A percentile compares a stretch with the other conserved stretches of the same genome.
Evolutionary conservation across 306 rosid genomes (phyloP).

Genomic region (Astragalus membranaceus): DNA sequence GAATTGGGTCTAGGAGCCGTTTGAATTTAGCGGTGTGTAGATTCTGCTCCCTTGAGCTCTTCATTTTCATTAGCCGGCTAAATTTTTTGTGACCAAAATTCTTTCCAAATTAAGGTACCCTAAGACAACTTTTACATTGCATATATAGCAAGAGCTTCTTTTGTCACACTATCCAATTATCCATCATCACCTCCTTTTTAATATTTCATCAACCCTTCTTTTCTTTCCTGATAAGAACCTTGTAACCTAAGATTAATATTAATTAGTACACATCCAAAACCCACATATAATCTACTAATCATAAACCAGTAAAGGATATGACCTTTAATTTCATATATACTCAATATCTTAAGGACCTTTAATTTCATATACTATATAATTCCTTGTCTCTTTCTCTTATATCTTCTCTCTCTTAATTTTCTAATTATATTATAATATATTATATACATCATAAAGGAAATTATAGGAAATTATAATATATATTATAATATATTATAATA

Average conservation of each 20-base stretch:
- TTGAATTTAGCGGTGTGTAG: too few species aligned
- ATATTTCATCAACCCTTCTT: neutral
- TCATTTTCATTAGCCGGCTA: constrained; percentile 22
- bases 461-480: too few species aligned
- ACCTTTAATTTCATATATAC: too few species aligned
- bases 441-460: too few species aligned
- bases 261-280: neutral
- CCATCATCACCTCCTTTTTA: neutral
- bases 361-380: too few species aligned
- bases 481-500: too few species aligned
- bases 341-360: too few species aligned
- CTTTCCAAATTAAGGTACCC: neutral
- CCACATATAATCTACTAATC: neutral
- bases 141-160: neutral
- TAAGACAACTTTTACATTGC: neutral
- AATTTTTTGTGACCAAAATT: neutral
- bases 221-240: constrained; percentile 2
- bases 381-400: too few species aligned
- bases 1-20: constrained; percentile 17
- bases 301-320: too few species aligned
- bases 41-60: too few species aligned
- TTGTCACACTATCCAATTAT: constrained; percentile 9
- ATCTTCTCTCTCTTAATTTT: too few species aligned
- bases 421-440: too few species aligned
- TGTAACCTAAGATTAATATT: constrained; percentile 5